phyloP scores from a whole-genome alignment of 2,329 filamentous ascomycete species.

The Bimuria novae-zelandiae region DNA sequence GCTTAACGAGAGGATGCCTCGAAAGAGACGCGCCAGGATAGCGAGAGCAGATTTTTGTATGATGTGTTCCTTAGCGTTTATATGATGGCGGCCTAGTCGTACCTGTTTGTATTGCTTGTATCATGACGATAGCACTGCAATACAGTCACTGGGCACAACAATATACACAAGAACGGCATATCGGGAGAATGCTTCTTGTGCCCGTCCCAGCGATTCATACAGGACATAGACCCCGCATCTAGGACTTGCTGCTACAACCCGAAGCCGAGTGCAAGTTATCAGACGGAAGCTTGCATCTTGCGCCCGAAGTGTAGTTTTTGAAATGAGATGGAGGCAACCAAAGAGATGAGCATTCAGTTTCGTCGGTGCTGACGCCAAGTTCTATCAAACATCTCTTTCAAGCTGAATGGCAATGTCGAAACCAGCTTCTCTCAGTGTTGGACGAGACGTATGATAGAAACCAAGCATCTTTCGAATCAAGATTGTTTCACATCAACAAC shows the following conservation, averaged over 20 bases:
- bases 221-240: neutral
- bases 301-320: neutral
- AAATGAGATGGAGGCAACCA: too few relatives aligned
- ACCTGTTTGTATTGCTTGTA: neutral
- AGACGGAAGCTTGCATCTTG: neutral
- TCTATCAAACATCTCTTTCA: neutral
- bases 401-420: neutral
- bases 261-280: neutral
- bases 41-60: slow-evolving; percentile 1
- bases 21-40: slow-evolving; percentile 4
- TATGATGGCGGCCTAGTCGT: slow-evolving; percentile 5
- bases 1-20: slow-evolving; percentile 4
- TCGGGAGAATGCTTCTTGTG: slow-evolving; percentile 7
- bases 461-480: neutral
- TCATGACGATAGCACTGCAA: neutral
- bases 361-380: too few relatives aligned
- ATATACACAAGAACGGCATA: slow-evolving; percentile 8
- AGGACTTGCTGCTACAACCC: neutral
- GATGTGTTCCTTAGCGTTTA: slow-evolving; percentile 9
- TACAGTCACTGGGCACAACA: slow-evolving; percentile 1
- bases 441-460: neutral
- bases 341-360: neutral
- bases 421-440: neutral
- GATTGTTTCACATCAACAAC: neutral
- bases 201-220: neutral